Evolutionary conservation across 164 flowering plant species (phyloP), one percentile per base, ranked within the genome.

Genomic region (Amborella trichopoda): DNA sequence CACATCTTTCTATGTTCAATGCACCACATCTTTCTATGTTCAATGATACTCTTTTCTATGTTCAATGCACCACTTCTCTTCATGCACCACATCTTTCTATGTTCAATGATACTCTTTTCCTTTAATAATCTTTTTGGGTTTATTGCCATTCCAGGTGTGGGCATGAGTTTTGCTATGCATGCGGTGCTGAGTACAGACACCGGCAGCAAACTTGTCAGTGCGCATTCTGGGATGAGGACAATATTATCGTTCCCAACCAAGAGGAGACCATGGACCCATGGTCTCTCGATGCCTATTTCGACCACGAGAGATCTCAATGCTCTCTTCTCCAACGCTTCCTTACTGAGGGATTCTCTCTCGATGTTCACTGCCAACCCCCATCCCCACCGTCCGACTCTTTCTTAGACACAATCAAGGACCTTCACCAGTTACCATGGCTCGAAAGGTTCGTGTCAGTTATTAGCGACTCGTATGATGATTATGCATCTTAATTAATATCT

Each of bases 391-490:
- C 90, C 58, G 97, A 86, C 39, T 71, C 95, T 5, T 89, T 80
- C 33, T 73, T 62, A 19, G 97, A 89, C 54, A 68, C 88, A 16
- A 80, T 89, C 64, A 89, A 89, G 72, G 97, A 89, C 54, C 83
- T 85, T 50, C 83, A 78, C 61, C 95, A 88, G 75, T 93, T 88
- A 52, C 97, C 97, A 6, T 89, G 97, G 97, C 90, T 89, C 6
- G 97, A 89, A 65, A 68, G 95, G 54, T 85, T 89, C 46, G 95
- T 89, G 32, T 89, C 95, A 40, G 94, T 89, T 40, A 89, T 89
- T 42, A 89, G 90, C 23, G 95, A 89, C 53, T 89, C 76, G 68
- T 88, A 80, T 54, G 95, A 89, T 20, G 93, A 84, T 14, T 82
- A 82, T 33, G 61, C 41, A 16, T 17, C 37, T 33, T 9, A 38